Conservation (phyloP, 2,329 filamentous ascomycete genomes). For the Diaporthe ampelina region DNA sequence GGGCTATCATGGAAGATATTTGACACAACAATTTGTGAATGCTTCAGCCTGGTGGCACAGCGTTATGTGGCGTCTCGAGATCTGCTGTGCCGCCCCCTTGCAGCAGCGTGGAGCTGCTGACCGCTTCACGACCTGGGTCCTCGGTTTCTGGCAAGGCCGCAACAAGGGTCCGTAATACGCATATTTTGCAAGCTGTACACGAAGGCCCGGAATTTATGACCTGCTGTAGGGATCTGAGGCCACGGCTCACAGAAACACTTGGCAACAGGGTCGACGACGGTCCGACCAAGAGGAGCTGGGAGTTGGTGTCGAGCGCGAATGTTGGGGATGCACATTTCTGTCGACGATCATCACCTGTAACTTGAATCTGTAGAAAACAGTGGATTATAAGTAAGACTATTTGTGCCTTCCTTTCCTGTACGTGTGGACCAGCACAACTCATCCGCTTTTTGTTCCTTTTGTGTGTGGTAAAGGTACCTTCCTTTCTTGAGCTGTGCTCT, state of each 20-base stretch:
- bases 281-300: slow-evolving; percentile 1
- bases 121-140: background rate
- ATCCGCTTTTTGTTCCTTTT: background rate
- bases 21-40: background rate
- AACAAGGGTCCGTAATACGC: background rate
- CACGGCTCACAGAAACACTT: slow-evolving; percentile 11
- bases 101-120: slow-evolving; percentile 14
- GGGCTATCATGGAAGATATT: background rate
- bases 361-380: background rate
- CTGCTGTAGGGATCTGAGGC: background rate
- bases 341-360: background rate
- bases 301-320: background rate
- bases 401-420: background rate
- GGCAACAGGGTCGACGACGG: background rate
- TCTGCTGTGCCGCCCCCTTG: slow-evolving; percentile 29
- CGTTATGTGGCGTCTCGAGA: slow-evolving; percentile 1
- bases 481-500: background rate
- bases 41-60: slow-evolving; percentile 2
- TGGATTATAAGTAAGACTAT: background rate
- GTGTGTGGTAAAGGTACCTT: background rate
- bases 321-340: background rate
- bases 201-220: background rate
- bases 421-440: background rate
- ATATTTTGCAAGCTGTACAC: background rate
- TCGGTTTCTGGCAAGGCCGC: background rate